Percentiles rank a stretch among this genome's conserved stretches.
Evolutionary conservation across 768 basidiomycete genomes (phyloP).

Genomic region (Gyrodon lividus): DNA sequence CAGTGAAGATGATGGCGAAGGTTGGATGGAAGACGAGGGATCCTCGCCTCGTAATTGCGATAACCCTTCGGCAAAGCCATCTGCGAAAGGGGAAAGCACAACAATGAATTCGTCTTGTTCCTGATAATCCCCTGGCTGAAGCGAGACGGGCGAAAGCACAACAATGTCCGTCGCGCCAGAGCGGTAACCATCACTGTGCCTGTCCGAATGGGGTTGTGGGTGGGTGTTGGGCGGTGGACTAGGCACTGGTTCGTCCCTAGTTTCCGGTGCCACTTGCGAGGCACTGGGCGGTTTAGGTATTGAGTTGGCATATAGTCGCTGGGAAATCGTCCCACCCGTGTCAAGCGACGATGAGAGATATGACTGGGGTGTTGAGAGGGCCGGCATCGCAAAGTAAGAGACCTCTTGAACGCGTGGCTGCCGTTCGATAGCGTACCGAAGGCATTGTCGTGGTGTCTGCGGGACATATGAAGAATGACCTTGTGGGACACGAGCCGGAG

Average conservation of each 20-base stretch:
- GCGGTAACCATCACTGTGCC: not conserved
- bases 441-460: not conserved
- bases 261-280: not conserved
- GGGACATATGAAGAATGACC: not conserved
- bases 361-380: no score
- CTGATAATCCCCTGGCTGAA: not conserved
- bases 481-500: not conserved
- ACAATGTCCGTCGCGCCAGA: not conserved
- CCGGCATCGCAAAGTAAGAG: not conserved
- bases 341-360: not conserved
- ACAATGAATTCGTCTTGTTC: not conserved
- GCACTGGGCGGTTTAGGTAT: not conserved
- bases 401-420: not conserved
- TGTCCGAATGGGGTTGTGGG: not conserved
- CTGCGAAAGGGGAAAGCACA: not conserved
- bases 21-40: not conserved
- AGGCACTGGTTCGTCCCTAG: not conserved
- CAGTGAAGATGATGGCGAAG: not conserved
- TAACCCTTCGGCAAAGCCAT: not conserved
- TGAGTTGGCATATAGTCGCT: conserved; percentile 1
- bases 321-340: not conserved
- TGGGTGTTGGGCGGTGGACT: not conserved
- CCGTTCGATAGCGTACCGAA: not conserved
- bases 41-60: not conserved
- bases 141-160: not conserved